Base-by-base conservation (phyloP, 176 grass and related monocot species). In the Rhipidocladum racemiflorum region DNA sequence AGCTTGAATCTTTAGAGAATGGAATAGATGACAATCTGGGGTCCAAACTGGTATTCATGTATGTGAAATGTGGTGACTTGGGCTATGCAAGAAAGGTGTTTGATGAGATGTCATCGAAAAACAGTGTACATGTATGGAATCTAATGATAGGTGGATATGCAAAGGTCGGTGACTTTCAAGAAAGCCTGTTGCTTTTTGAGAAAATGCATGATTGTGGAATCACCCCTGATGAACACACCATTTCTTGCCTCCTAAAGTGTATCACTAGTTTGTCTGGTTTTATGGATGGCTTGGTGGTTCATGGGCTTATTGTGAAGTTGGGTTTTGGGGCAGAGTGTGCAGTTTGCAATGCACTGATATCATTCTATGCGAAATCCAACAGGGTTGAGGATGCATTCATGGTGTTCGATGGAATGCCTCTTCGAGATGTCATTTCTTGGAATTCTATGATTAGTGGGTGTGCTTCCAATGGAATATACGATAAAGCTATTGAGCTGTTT, bases 41-140 rank as follows among this genome's bases (percentile, higher is more conserved):
- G 63, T 91, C 89, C 61, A 97, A 92, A 65, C 69, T 97, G 66
- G 88, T 97, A 17, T 94, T 85, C 84, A 86, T 97, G 86, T 94
- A 94, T 70, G 86, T 92, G 30, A 87, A 94, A 91, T 94, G 92
- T 61, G 90, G 92, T 56, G 77, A 90, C 14, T 67, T 92, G 68
- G 40, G 43, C 3, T 85, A 81, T 79, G 90, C 91, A 65, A 92
- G 85, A 81, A 89, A 56, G 57, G 84, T 93, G 30, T 91, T 94
- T 76, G 90, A 92, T 62, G 49, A 4, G 54, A 85, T 92, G 82
- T 55, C 82, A 59, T 65, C 36, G 0, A 91, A 86, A 78, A 83
- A 29, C 29, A 69, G 75, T 55, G 18, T 79, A 74, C 86, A 91
- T 21, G 42, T 77, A 20, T 97, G 95, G 88, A 94, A 92, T 86